Conservation (phyloP, 2,329 filamentous ascomycete genomes). For the Geosmithia morbida region DNA sequence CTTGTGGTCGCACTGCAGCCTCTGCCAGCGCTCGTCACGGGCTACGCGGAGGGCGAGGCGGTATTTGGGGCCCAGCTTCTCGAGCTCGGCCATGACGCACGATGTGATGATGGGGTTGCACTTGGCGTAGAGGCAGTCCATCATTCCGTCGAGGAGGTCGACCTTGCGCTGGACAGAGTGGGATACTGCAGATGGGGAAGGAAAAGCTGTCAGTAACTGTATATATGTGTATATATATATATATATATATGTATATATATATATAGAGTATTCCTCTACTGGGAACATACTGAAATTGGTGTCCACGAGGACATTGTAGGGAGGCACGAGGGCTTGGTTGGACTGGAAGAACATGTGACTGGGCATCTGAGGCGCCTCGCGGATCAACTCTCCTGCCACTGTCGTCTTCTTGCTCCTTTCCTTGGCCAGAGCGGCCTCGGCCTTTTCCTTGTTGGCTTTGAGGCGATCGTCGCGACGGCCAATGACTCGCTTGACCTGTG, state of each 20-base stretch:
- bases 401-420: constrained; percentile 42
- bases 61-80: constrained; percentile 83
- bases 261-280: too few relatives aligned
- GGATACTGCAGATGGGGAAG: constrained; percentile 34
- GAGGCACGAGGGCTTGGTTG: constrained; percentile 75
- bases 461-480: constrained; percentile 66
- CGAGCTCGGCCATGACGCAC: constrained; percentile 68
- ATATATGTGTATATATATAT: too few relatives aligned
- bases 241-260: too few relatives aligned
- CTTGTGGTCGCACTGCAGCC: constrained; percentile 81
- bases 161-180: constrained; percentile 88
- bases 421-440: constrained; percentile 35
- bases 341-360: constrained; percentile 78
- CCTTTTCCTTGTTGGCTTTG: constrained; percentile 65
- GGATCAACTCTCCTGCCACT: constrained; percentile 45
- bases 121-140: constrained; percentile 89
- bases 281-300: constrained; percentile 65
- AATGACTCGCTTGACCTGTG: constrained; percentile 65
- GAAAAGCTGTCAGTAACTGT: too few relatives aligned
- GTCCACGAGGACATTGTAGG: constrained; percentile 68
- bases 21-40: constrained; percentile 75
- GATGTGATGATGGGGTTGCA: constrained; percentile 75
- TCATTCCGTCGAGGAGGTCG: constrained; percentile 73
- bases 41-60: constrained; percentile 75
- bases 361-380: constrained; percentile 70